Evolutionary conservation across 257 asterid genomes (phyloP), one percentile per base, ranked within the genome.

Genomic region (Ligustrum vulgare): DNA sequence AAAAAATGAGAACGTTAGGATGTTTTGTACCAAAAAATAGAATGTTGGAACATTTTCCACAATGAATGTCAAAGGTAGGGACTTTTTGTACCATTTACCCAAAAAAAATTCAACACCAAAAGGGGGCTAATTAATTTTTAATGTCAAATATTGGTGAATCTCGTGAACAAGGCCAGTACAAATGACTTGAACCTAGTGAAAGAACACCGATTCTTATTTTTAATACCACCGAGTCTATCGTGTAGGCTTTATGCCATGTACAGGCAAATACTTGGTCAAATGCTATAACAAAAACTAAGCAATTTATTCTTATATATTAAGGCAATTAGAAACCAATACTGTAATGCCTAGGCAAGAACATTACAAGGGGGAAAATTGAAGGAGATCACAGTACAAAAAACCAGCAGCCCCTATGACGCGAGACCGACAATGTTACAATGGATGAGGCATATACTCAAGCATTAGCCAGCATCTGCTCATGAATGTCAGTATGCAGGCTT

Each of bases 381-480:
- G 0, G 75, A 64, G 41, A 69, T 63, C 64, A 43, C 60, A 72
- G 47, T 56, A 45, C 31, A 70, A 49, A 10, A 51, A n/a, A 34
- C 63, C 15, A 1, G 8, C 16, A 31, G 72, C 25, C 23, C 11
- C 28, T 5, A 54, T 54, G 63, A 18, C 1, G 25, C 45, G 45
- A 78, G 22, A 36, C 72, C 68, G 64, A 45, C 64, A 65, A 25
- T 8, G 72, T 49, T 20, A 51, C 66, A 16, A 25, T 79, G 47
- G 37, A 28, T 0, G 3, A 47, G 22, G 74, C 12, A 49, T 25
- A 63, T 45, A 49, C 62, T 90, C 88, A 92, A 80, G 91, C 93
- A 81, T 88, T 84, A 54, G 90, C 97, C 68, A 80, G 85, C 84
- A 84, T 65, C 54, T 84, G 93, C 77, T 86, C 91, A 36, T 78